A percentile compares a stretch with the other conserved stretches of the same genome.
Conservation (phyloP, 108 stramenopile species). For the Skeletonema costatum region DNA sequence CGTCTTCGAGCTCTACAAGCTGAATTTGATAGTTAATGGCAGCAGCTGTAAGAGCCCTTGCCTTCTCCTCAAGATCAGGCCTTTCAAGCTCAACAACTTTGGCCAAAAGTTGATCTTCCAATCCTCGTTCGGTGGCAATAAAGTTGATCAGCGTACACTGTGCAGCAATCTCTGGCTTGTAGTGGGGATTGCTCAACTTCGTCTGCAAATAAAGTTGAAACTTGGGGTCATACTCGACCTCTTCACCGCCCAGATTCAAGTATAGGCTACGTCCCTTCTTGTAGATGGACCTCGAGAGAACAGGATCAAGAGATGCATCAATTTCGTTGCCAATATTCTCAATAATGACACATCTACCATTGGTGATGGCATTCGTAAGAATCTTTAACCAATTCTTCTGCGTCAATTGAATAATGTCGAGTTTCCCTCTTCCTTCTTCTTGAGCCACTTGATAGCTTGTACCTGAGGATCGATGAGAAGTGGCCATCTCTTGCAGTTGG, state of each 20-base stretch:
- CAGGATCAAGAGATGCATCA: constrained; percentile 90
- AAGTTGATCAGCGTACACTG: constrained; percentile 95
- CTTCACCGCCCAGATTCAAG: constrained; percentile 86
- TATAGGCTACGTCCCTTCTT: constrained; percentile 80
- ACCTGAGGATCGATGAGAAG: constrained; percentile 79
- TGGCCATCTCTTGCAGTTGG: constrained; percentile 89
- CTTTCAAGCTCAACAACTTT: constrained; percentile 87
- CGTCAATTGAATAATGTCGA: constrained; percentile 71
- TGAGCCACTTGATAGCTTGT: constrained; percentile 94
- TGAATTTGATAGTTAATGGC: constrained; percentile 89
- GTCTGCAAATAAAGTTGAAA: constrained; percentile 92
- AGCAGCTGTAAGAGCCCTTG: constrained; percentile 67
- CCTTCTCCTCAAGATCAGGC: constrained; percentile 86
- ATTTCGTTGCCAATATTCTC: constrained; percentile 91
- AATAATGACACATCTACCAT: constrained; percentile 84
- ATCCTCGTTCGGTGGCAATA: constrained; percentile 89
- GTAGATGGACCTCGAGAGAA: constrained; percentile 85
- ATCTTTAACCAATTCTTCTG: constrained; percentile 85
- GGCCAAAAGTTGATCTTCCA: constrained; percentile 91
- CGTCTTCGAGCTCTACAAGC: constrained; percentile 85
- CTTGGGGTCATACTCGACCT: constrained; percentile 87
- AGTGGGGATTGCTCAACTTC: constrained; percentile 91
- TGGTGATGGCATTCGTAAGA: constrained; percentile 71
- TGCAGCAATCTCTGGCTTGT: constrained; percentile 92
- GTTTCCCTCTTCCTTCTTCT: constrained; percentile 67